These are phyloP conservation scores for Sarocladiaceae sp. DNA, from an alignment of 2,329 filamentous ascomycete species.

Conservation along the genomic window DNA sequence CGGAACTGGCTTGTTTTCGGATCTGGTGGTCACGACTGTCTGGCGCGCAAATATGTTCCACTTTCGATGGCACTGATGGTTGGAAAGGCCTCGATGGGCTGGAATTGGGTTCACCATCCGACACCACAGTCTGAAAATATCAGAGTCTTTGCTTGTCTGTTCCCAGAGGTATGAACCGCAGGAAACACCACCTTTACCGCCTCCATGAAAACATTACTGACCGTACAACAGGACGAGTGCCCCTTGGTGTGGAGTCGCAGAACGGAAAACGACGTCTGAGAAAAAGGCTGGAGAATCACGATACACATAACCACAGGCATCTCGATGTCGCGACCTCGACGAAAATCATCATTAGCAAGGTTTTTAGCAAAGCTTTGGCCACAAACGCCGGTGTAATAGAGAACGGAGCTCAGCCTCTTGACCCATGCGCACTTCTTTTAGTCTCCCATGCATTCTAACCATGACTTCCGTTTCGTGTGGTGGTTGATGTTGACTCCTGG, in stretches of 20 bases:
- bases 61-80: slow-evolving; percentile 48
- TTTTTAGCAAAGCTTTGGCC: too few species aligned
- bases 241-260: background rate
- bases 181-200: background rate
- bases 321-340: too few species aligned
- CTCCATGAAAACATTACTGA: background rate
- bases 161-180: slow-evolving; percentile 38
- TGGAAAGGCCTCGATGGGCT: slow-evolving; percentile 44
- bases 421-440: too few species aligned
- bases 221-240: background rate
- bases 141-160: slow-evolving; percentile 43
- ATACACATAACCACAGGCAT: too few species aligned
- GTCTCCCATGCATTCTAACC: too few species aligned
- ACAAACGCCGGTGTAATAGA: too few species aligned
- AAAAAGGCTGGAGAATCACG: too few species aligned
- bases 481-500: too few species aligned
- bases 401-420: too few species aligned
- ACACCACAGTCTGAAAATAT: slow-evolving; percentile 46
- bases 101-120: slow-evolving; percentile 47
- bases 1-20: slow-evolving; percentile 54
- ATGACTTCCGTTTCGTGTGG: too few species aligned
- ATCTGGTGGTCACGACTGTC: slow-evolving; percentile 44
- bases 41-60: slow-evolving; percentile 45
- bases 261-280: background rate
- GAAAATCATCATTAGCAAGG: too few species aligned